These are phyloP conservation scores for Lunularia cruciata DNA, from an alignment of 225 moss, liverwort and hornwort species.

Conservation along the genomic window DNA sequence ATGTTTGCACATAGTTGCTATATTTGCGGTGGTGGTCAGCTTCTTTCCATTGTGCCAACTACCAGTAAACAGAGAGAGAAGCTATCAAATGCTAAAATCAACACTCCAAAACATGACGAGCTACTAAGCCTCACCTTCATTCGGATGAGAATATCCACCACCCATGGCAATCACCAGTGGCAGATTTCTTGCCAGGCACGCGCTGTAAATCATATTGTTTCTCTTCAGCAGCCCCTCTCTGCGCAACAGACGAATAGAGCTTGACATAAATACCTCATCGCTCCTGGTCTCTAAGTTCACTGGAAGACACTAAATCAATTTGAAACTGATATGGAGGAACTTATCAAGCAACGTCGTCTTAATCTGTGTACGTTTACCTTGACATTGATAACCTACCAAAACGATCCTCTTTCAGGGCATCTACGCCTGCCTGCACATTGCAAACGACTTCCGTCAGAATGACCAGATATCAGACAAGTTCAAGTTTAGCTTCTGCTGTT, in stretches of 20 bases:
- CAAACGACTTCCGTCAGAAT: too few species aligned
- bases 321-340: too few species aligned
- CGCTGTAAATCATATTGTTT: constrained; percentile 77
- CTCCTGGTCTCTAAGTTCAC: neutral
- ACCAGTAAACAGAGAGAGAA: too few species aligned
- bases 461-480: too few species aligned
- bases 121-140: constrained; percentile 55
- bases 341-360: neutral
- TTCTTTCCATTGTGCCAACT: too few species aligned
- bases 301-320: neutral
- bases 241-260: constrained; percentile 7
- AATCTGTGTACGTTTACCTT: constrained; percentile 30
- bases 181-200: constrained; percentile 67
- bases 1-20: too few species aligned
- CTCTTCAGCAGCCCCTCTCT: constrained; percentile 74
- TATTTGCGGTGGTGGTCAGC: too few species aligned
- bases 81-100: too few species aligned
- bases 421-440: constrained; percentile 69
- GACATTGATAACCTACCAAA: constrained; percentile 83
- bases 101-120: too few species aligned
- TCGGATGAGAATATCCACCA: constrained; percentile 46
- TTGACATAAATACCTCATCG: neutral
- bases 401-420: constrained; percentile 70
- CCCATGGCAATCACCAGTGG: constrained; percentile 89
- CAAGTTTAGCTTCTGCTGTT: too few species aligned